Evolutionary conservation across 1,284 basidiomycete species (phyloP).

Genomic region (Sporisorium iseilematis-ciliati): DNA sequence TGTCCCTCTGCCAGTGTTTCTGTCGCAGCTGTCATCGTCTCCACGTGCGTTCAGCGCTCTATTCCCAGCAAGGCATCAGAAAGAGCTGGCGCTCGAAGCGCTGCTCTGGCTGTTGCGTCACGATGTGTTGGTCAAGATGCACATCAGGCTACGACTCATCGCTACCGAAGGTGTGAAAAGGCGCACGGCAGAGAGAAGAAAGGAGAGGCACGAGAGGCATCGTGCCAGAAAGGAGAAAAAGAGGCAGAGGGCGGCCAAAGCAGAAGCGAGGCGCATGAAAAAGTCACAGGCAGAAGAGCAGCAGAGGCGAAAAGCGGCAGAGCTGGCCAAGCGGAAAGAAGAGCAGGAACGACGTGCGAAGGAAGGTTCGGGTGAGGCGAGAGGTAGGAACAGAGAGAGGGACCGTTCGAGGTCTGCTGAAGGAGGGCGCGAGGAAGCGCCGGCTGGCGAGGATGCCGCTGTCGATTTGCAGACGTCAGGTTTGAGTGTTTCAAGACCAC

Average conservation of each 20-base stretch:
- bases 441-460: background rate
- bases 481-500: conserved; percentile 25
- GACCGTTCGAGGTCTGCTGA: conserved; percentile 33
- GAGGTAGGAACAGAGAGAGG: conserved; percentile 45
- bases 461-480: conserved; percentile 12
- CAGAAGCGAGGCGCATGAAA: conserved; percentile 28
- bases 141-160: conserved; percentile 85
- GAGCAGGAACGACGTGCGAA: conserved; percentile 3
- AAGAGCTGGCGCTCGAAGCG: conserved; percentile 79
- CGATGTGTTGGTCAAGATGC: conserved; percentile 85
- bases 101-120: conserved; percentile 92
- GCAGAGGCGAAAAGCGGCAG: conserved; percentile 23
- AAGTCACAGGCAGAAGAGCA: conserved; percentile 35
- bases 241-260: conserved; percentile 21
- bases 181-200: conserved; percentile 62
- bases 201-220: conserved; percentile 36
- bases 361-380: conserved; percentile 12
- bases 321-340: conserved; percentile 9
- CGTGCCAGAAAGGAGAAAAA: conserved; percentile 28
- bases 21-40: conserved; percentile 50
- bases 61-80: conserved; percentile 45
- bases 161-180: conserved; percentile 81
- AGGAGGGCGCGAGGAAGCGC: conserved; percentile 1
- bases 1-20: conserved; percentile 74
- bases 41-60: conserved; percentile 44